These are phyloP conservation scores for Lecanicillium sp. DNA, from an alignment of 2,329 filamentous ascomycete species.

Conservation along the genomic window DNA sequence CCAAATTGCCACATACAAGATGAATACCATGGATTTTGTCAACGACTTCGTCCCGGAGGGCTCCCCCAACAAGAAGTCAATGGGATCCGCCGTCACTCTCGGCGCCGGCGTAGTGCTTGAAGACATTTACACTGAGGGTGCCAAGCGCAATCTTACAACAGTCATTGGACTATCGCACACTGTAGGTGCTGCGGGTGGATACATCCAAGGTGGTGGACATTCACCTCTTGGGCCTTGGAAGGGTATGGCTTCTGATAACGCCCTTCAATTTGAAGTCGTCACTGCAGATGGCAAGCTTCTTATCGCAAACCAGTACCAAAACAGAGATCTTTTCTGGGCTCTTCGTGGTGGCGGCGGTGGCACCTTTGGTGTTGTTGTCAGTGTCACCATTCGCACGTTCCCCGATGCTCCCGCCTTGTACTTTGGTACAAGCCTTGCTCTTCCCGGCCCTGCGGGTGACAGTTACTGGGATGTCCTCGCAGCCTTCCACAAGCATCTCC, in stretches of 20 bases:
- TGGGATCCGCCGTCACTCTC: conserved; percentile 23
- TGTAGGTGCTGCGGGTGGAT: conserved; percentile 25
- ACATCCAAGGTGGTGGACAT: conserved; percentile 29
- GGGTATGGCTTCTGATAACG: conserved; percentile 31
- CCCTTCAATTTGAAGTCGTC: conserved; percentile 28
- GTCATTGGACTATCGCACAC: conserved; percentile 25
- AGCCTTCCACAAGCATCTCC: conserved; percentile 27
- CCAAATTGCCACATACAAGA: conserved; percentile 28
- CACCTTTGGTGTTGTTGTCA: conserved; percentile 38
- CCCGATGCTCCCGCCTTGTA: conserved; percentile 29
- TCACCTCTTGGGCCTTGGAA: conserved; percentile 25
- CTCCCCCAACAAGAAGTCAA: conserved; percentile 1
- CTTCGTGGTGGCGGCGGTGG: conserved; percentile 40
- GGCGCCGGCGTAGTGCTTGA: conserved; percentile 23
- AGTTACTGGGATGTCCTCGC: conserved; percentile 26
- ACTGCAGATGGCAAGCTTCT: conserved; percentile 26
- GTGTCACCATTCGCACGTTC: conserved; percentile 36
- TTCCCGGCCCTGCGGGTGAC: conserved; percentile 23
- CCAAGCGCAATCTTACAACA: conserved; percentile 19
- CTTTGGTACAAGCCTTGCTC: conserved; percentile 23
- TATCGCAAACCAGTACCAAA: conserved; percentile 28
- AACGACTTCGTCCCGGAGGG: conserved; percentile 20
- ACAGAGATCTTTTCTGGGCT: conserved; percentile 39
- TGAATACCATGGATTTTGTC: conserved; percentile 24
- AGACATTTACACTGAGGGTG: conserved; percentile 21